Conservation (phyloP, 2,329 filamentous ascomycete species). For the Pseudomassariella vexata region DNA sequence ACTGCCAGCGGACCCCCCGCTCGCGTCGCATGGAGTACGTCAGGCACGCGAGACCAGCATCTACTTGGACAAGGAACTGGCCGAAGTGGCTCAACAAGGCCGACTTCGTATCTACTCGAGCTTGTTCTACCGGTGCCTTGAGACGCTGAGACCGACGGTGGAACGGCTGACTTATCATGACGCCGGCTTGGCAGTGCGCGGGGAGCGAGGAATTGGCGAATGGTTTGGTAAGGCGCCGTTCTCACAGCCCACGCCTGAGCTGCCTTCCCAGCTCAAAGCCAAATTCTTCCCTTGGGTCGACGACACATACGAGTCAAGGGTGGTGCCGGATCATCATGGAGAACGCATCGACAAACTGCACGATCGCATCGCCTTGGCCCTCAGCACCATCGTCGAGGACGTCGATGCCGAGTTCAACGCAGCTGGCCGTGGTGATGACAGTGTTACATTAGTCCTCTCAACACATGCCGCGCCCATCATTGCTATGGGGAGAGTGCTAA, state of each 20-base stretch:
- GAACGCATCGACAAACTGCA: conserved; percentile 79
- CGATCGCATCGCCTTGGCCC: conserved; percentile 65
- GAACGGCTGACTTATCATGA: conserved; percentile 25
- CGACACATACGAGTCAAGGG: conserved; percentile 51
- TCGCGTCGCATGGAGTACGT: conserved; percentile 79
- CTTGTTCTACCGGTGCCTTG: conserved; percentile 81
- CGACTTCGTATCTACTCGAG: conserved; percentile 72
- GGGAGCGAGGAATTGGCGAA: conserved; percentile 63
- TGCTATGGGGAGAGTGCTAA: conserved; percentile 75
- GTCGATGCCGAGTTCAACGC: conserved; percentile 66
- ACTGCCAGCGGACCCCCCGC: conserved; percentile 78
- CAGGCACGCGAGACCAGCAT: conserved; percentile 69
- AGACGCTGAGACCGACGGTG: conserved; percentile 71
- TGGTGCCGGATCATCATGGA: conserved; percentile 65
- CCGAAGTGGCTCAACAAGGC: too few species aligned
- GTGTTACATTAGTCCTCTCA: conserved; percentile 76
- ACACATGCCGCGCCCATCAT: conserved; percentile 90
- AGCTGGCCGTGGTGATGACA: too few species aligned
- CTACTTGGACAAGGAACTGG: conserved; percentile 64
- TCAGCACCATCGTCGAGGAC: conserved; percentile 64
- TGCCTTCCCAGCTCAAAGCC: conserved; percentile 54
- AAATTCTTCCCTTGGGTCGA: conserved; percentile 62
- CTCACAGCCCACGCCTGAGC: conserved; percentile 74
- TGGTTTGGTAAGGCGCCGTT: conserved; percentile 89
- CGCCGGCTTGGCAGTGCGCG: conserved; percentile 36